Percentiles rank a stretch among this genome's conserved stretches.
Conservation (phyloP, 2,329 filamentous ascomycete species). For the Aspergillus fischeri region DNA sequence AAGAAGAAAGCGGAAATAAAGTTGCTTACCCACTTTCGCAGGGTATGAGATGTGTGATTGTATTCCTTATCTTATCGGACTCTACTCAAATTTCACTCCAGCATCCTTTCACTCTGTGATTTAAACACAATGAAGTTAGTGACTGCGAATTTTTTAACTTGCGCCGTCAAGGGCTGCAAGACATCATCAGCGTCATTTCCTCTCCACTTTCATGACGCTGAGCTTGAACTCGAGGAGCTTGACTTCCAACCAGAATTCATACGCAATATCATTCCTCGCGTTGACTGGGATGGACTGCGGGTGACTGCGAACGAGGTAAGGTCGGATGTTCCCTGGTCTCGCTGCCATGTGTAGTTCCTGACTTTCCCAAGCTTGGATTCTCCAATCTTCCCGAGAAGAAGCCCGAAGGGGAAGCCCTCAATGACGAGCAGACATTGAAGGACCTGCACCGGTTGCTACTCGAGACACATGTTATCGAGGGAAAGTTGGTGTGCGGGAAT, state of each 20-base stretch:
- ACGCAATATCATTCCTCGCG: constrained; percentile 74
- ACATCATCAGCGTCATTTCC: constrained; percentile 74
- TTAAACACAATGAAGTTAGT: constrained; percentile 74
- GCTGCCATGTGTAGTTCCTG: constrained; percentile 2
- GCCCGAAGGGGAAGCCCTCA: constrained; percentile 59
- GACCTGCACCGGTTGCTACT: constrained; percentile 79
- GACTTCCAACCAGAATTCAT: constrained; percentile 78
- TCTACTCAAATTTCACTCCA: background rate
- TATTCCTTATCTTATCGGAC: background rate
- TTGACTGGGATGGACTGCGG: constrained; percentile 82
- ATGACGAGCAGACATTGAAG: constrained; percentile 65
- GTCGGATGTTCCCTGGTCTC: background rate
- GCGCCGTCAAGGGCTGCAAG: constrained; percentile 94
- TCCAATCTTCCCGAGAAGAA: constrained; percentile 64
- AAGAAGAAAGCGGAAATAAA: background rate
- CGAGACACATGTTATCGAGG: constrained; percentile 85
- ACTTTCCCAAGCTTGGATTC: constrained; percentile 66
- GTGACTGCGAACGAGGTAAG: constrained; percentile 64
- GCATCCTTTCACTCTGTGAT: background rate
- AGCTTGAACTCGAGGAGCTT: constrained; percentile 79
- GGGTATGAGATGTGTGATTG: background rate
- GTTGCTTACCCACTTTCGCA: background rate
- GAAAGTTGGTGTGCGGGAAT: constrained; percentile 82
- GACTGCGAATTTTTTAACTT: constrained; percentile 93
- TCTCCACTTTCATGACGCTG: constrained; percentile 85